Conservation (phyloP, 208 protist genomes). For the Angomonas deanei region DNA sequence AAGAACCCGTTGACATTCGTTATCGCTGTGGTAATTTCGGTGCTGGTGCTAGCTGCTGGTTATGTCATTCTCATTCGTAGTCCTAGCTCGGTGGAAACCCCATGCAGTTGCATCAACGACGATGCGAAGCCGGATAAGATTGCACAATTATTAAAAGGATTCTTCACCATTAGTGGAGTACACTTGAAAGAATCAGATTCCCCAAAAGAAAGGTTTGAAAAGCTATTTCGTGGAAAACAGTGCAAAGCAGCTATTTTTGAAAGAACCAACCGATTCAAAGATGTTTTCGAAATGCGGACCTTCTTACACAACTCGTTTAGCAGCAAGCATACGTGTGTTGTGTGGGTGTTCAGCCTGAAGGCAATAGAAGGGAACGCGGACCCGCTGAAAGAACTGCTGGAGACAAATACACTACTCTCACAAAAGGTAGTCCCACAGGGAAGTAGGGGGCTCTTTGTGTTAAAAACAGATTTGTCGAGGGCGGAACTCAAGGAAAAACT, state of each 20-base stretch:
- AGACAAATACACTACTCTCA: slow-evolving; percentile 56
- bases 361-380: slow-evolving; percentile 26
- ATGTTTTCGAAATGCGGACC: slow-evolving; percentile 17
- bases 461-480: slow-evolving; percentile 28
- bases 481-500: slow-evolving; percentile 50
- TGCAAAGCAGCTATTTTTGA: background rate
- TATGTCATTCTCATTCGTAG: too few relatives aligned
- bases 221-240: background rate
- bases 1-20: too few relatives aligned
- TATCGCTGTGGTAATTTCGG: too few relatives aligned
- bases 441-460: slow-evolving; percentile 38
- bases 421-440: slow-evolving; percentile 29
- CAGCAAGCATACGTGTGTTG: slow-evolving; percentile 18
- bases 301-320: slow-evolving; percentile 17
- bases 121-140: too few relatives aligned
- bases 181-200: background rate
- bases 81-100: too few relatives aligned
- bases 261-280: slow-evolving; percentile 2
- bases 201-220: background rate
- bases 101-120: background rate
- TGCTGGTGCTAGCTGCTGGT: too few relatives aligned
- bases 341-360: slow-evolving; percentile 43
- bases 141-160: background rate
- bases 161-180: background rate
- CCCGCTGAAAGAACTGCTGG: slow-evolving; percentile 63